Evolutionary conservation across 441 rosid species (phyloP).

Genomic region (Brassica balearica): DNA sequence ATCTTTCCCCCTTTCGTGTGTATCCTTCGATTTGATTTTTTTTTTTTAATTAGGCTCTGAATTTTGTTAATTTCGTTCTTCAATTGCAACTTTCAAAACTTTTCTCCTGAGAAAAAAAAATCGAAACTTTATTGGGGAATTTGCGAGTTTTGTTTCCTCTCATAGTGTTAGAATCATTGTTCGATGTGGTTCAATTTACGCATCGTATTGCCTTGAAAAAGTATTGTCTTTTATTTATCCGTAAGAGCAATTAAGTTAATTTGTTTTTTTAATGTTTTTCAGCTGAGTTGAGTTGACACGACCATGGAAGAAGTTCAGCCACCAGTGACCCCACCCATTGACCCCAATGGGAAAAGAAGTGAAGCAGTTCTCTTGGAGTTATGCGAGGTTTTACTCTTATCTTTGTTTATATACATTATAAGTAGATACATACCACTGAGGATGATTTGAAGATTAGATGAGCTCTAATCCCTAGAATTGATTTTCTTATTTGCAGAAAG

Average conservation of each 20-base stretch:
- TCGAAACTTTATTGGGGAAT: background rate
- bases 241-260: constrained; percentile 12
- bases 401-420: background rate
- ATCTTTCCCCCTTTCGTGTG: too few relatives aligned
- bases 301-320: constrained; percentile 65
- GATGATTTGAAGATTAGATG: background rate
- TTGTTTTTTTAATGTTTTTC: constrained; percentile 38
- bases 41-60: too few relatives aligned
- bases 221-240: background rate
- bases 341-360: constrained; percentile 43
- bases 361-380: constrained; percentile 58
- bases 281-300: constrained; percentile 23
- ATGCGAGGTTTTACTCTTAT: constrained; percentile 57
- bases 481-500: constrained; percentile 57
- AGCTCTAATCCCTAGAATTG: constrained; percentile 17
- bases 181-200: background rate
- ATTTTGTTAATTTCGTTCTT: too few relatives aligned
- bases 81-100: too few relatives aligned
- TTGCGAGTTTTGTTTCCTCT: background rate
- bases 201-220: constrained; percentile 18
- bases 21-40: too few relatives aligned
- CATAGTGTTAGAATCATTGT: background rate
- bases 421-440: too few relatives aligned
- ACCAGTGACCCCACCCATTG: constrained; percentile 50
- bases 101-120: background rate